Conservation (phyloP, 2,329 filamentous ascomycete genomes). For the Aspergillus oerlinghausenensis region DNA sequence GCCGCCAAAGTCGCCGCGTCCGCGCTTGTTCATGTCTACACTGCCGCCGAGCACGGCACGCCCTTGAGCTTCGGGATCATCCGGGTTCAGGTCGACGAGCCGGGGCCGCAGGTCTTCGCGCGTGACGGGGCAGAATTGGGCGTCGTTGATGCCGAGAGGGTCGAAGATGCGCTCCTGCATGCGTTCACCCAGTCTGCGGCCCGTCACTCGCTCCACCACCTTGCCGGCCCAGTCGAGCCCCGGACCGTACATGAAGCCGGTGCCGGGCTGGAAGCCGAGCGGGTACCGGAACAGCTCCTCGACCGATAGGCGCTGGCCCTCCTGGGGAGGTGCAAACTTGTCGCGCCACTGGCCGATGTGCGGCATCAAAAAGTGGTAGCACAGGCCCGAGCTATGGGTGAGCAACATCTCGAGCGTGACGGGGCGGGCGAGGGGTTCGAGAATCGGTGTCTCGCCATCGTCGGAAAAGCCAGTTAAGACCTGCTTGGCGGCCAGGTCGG, state of each 20-base stretch:
- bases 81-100: conserved; percentile 37
- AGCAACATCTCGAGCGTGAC: conserved; percentile 52
- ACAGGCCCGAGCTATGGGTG: conserved; percentile 48
- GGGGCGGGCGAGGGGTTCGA: conserved; percentile 29
- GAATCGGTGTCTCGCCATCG: conserved; percentile 26
- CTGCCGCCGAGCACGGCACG: conserved; percentile 32
- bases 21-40: conserved; percentile 29
- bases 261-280: conserved; percentile 49
- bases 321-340: conserved; percentile 20
- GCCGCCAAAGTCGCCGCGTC: conserved; percentile 39
- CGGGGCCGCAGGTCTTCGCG: conserved; percentile 32
- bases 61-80: conserved; percentile 35
- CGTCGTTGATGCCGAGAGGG: conserved; percentile 41
- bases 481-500: conserved; percentile 46
- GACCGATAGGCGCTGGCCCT: conserved; percentile 28
- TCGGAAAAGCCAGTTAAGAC: conserved; percentile 47
- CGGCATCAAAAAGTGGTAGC: conserved; percentile 44
- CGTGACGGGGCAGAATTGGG: conserved; percentile 38
- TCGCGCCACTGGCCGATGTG: conserved; percentile 33
- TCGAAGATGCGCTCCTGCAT: conserved; percentile 44
- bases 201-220: conserved; percentile 47
- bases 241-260: conserved; percentile 48
- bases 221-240: conserved; percentile 52
- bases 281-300: conserved; percentile 43
- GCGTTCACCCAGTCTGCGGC: conserved; percentile 39